Evolutionary conservation across 805 yeast species (phyloP), one percentile per base, ranked within the genome.

Genomic region (Sugiyamaella chiloensis): DNA sequence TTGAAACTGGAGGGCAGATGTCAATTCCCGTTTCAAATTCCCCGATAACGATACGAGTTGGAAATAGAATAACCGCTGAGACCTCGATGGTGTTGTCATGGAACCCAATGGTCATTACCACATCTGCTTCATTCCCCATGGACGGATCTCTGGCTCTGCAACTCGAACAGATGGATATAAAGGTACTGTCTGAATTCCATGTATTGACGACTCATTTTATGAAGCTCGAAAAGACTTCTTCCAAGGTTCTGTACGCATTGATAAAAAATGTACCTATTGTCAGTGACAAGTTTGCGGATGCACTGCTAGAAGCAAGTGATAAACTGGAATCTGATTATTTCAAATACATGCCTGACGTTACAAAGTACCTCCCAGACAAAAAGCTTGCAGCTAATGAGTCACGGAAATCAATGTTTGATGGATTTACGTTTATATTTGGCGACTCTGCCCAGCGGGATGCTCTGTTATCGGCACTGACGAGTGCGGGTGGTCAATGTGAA

Each of bases 201-300:
- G 50, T 50, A 3, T 23, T 21, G 6, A 67, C 70, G 1, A 58
- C 62, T 14, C 63, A 58, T 23, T 49, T 59, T 14, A 51, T 67
- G 16, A 54, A 58, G 46, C 55, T 55, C 4, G 49, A 55, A 23
- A 48, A 51, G 14, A 42, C 54, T 23, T 59, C 71, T 2, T 48
- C 64, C n/a, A 60, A 60, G 31, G 46, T 64, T 2, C 48, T 67
- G 24, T 63, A 59, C 14, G 73, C 74, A 0, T 46, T 70, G 46
- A 54, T 64, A 14, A 44, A 50, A 5, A 57, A 53, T 7, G 53
- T 68, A 0, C 69, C 71, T 0, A 52, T 71, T 1, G 63, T 64
- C 2, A 53, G 51, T 9, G 42, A 46, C 5, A 60, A 52, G 1
- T 68, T 51, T 45, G 46, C 57, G 1, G 47, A 57, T 2, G 58